Conservation (phyloP, 371 early-diverging fungal species). For the Mortierella sp. region DNA sequence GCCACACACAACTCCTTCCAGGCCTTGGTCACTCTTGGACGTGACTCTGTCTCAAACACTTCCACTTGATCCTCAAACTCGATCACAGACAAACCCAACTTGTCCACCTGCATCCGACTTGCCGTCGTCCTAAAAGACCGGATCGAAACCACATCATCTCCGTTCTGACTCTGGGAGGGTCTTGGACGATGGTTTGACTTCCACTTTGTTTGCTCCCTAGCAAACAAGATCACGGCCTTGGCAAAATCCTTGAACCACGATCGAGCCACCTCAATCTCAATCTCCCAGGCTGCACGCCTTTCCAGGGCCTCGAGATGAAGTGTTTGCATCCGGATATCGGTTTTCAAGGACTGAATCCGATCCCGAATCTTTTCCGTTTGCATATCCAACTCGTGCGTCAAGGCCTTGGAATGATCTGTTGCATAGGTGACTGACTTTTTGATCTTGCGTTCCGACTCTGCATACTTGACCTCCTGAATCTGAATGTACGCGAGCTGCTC, state of each 20-base stretch:
- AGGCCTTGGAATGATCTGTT: constrained; percentile 41
- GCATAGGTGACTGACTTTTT: constrained; percentile 22
- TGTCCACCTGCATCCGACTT: constrained; percentile 36
- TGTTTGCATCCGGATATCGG: constrained; percentile 31
- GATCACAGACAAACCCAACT: constrained; percentile 38
- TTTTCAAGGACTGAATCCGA: constrained; percentile 33
- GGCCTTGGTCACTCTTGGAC: constrained; percentile 37
- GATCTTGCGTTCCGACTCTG: constrained; percentile 20
- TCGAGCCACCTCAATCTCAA: constrained; percentile 43
- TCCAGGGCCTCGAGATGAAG: constrained; percentile 43
- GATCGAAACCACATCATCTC: constrained; percentile 39
- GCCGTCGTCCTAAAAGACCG: constrained; percentile 43
- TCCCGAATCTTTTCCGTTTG: constrained; percentile 20
- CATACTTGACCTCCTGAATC: constrained; percentile 18
- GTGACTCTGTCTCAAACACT: constrained; percentile 47
- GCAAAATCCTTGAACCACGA: constrained; percentile 54
- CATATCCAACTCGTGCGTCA: constrained; percentile 45
- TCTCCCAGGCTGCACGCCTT: constrained; percentile 47
- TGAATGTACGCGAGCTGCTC: constrained; percentile 34
- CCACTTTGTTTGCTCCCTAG: constrained; percentile 42
- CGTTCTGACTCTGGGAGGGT: neutral
- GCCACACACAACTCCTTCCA: constrained; percentile 47
- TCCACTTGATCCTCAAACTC: constrained; percentile 50
- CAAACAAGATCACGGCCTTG: constrained; percentile 46
- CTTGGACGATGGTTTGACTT: constrained; percentile 24